Base-by-base conservation (phyloP, 768 basidiomycete species). In the Suillus bovinus region DNA sequence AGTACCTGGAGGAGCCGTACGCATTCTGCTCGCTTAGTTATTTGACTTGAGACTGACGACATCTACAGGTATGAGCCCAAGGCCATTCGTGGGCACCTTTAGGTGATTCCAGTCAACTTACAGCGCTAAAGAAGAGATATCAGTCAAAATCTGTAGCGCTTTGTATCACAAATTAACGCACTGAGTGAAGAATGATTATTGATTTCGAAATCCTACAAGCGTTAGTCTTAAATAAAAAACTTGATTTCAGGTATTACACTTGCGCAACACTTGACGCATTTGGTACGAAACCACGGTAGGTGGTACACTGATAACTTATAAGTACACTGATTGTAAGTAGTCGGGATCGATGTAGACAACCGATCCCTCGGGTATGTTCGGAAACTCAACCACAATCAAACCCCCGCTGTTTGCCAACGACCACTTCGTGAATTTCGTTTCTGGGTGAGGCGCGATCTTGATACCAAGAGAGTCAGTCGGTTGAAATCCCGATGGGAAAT, bases 1-100 rank as follows among this genome's bases (percentile, higher is more conserved):
- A 60, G 24, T 69, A 67, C 66, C 72, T 78, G 31, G 71, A 72
- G 38, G 68, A 74, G 24, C 74, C 71, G 68, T 77, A 52, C 42
- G 73, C 22, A 27, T 31, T 3, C 24, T 22, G 2, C 44, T 39
- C 20, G 2, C 22, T n/a, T 50, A 36, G 14, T 38, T 3, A 3
- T 14, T 42, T 20, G 47, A 1, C 16, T 3, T 1, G 7, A 13
- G 29, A 57, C 42, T 67, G 60, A 66, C 33, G 17, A 11, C 10
- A 13, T 22, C n/a, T 5, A n/a, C 31, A 73, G 64, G 55, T 71
- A 72, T 42, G 50, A 58, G 4, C 70, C 69, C 27, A 66, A 66
- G 34, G 58, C 54, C 36, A 61, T 74, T 58, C 70, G 66, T 46
- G 60, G 63, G 50, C 53, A 54, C 34, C n/a, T 9, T 16, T 55